Conservation (phyloP, 257 asterid species). For the Penstemon eatonii region DNA sequence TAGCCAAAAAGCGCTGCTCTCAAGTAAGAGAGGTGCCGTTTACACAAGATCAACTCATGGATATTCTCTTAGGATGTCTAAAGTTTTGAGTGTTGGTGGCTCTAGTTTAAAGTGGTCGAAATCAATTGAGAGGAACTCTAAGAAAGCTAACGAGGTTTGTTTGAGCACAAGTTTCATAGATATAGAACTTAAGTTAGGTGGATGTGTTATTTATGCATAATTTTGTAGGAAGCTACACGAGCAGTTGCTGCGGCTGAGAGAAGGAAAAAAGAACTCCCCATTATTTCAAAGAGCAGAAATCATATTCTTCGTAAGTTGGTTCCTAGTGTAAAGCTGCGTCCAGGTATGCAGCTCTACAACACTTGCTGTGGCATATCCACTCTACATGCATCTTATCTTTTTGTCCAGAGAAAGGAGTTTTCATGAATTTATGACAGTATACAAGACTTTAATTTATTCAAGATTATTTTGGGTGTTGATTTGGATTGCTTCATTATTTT, state of each 20-base stretch:
- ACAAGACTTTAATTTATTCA: slow-evolving; percentile 13
- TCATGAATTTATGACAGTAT: slow-evolving; percentile 10
- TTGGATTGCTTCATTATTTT: slow-evolving; percentile 20
- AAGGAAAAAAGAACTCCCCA: slow-evolving; percentile 56
- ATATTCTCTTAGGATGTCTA: slow-evolving; percentile 76
- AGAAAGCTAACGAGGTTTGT: slow-evolving; percentile 78
- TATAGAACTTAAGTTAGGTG: slow-evolving; percentile 22
- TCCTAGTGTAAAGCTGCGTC: slow-evolving; percentile 64
- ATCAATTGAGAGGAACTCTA: slow-evolving; percentile 78
- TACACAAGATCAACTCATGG: slow-evolving; percentile 84
- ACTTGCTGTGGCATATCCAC: slow-evolving; percentile 67
- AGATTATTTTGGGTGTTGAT: slow-evolving; percentile 10
- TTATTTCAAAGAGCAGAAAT: slow-evolving; percentile 56
- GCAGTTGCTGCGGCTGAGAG: slow-evolving; percentile 77
- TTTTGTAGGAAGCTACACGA: slow-evolving; percentile 69
- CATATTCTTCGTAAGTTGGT: slow-evolving; percentile 83
- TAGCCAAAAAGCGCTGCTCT: slow-evolving; percentile 65
- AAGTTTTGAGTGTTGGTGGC: slow-evolving; percentile 75
- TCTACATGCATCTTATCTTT: slow-evolving; percentile 21
- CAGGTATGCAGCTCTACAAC: slow-evolving; percentile 73
- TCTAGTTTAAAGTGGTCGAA: slow-evolving; percentile 95
- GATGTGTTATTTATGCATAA: slow-evolving; percentile 25
- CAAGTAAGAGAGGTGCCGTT: slow-evolving; percentile 77
- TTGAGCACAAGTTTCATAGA: slow-evolving; percentile 26
- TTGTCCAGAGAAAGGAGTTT: slow-evolving; percentile 13